phyloP scores from a whole-genome alignment of 1,284 basidiomycete genomes.

The Ceratorhiza oryzae-sativae region DNA sequence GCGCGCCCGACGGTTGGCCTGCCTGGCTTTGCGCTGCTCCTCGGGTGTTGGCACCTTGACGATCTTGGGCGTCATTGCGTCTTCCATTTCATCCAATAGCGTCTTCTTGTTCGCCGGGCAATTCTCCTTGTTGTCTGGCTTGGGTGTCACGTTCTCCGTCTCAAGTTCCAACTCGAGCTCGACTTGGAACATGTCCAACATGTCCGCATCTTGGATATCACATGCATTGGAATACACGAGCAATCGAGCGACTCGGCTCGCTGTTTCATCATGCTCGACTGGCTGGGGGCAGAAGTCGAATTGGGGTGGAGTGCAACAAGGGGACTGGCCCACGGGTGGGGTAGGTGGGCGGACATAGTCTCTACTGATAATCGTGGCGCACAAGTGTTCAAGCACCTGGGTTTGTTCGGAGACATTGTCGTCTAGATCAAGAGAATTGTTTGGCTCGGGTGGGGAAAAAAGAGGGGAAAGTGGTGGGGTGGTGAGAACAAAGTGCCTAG shows the following conservation, averaged over 20 bases:
- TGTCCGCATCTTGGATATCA: neutral
- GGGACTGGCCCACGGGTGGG: conserved; percentile 9
- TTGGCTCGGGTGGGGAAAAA: neutral
- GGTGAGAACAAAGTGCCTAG: neutral
- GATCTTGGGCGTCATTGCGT: neutral
- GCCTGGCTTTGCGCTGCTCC: conserved; percentile 4
- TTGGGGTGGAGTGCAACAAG: conserved; percentile 17
- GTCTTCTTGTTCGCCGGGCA: neutral
- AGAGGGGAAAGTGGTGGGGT: conserved; percentile 2
- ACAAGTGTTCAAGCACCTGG: conserved; percentile 1
- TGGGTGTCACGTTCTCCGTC: neutral
- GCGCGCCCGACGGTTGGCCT: neutral
- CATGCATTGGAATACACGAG: neutral
- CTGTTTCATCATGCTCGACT: conserved; percentile 15
- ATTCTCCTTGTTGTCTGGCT: conserved; percentile 5
- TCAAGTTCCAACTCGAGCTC: conserved; percentile 4
- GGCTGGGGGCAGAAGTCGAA: neutral
- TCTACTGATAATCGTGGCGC: conserved; percentile 17
- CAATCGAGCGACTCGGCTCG: conserved; percentile 10
- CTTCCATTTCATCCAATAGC: conserved; percentile 10
- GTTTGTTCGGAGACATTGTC: neutral
- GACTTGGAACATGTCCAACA: conserved; percentile 2
- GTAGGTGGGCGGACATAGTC: conserved; percentile 23
- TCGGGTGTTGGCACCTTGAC: neutral
- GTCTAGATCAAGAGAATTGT: neutral